Evolutionary conservation across 345 rosid genomes (phyloP).

Genomic region (Acer campestre): DNA sequence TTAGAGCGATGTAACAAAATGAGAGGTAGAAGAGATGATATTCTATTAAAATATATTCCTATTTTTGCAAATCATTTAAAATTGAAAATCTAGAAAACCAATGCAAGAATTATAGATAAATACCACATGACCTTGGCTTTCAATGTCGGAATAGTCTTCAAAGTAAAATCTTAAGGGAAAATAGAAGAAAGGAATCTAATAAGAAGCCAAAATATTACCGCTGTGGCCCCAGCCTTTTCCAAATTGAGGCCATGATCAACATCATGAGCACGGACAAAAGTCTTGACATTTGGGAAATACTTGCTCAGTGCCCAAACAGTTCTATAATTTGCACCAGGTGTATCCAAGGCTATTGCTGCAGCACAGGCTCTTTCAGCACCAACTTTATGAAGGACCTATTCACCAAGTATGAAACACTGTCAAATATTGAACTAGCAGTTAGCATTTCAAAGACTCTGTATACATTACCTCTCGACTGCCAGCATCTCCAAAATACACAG

Average conservation of each 20-base stretch:
- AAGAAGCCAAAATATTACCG: slow-evolving; percentile 54
- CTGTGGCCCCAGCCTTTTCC: slow-evolving; percentile 97
- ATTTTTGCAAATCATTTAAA: not conserved
- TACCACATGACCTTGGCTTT: not conserved
- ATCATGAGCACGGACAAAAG: slow-evolving; percentile 97
- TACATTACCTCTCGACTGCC: slow-evolving; percentile 93
- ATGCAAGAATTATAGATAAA: not conserved
- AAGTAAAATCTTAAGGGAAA: not conserved
- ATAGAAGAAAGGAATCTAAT: not conserved
- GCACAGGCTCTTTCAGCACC: slow-evolving; percentile 99
- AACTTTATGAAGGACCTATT: slow-evolving; percentile 91
- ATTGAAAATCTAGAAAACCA: not conserved
- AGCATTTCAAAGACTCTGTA: slow-evolving; percentile 3
- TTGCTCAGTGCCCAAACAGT: slow-evolving; percentile 99
- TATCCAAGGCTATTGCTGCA: slow-evolving; percentile 90
- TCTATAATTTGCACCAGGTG: slow-evolving; percentile 99
- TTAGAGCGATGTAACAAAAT: not conserved
- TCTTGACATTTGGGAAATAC: slow-evolving; percentile 92
- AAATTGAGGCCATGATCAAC: slow-evolving; percentile 94
- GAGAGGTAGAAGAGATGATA: not conserved
- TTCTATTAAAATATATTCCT: not conserved
- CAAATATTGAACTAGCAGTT: slow-evolving; percentile 18
- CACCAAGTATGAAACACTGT: slow-evolving; percentile 22
- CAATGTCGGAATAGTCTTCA: not conserved
- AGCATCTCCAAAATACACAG: slow-evolving; percentile 97